Conservation (phyloP, 2,329 filamentous ascomycete genomes). For the Didymosphaeria variabile region DNA sequence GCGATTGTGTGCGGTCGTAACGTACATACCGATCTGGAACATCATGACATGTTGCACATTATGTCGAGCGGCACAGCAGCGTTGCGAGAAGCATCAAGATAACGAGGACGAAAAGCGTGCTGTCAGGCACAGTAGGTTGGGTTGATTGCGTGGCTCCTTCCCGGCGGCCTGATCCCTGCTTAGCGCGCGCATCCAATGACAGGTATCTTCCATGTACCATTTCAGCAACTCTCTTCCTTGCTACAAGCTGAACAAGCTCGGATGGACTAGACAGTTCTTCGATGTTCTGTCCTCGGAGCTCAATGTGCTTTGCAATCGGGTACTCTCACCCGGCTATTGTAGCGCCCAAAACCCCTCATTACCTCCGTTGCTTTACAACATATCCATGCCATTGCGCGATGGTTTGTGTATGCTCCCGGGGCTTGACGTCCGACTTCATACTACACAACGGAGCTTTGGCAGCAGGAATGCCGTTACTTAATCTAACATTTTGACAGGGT, state of each 20-base stretch:
- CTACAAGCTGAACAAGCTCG: background rate
- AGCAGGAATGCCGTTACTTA: too few relatives aligned
- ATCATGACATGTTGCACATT: background rate
- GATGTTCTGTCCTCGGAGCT: too few relatives aligned
- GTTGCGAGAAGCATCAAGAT: background rate
- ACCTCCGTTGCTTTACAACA: too few relatives aligned
- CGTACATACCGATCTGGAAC: background rate
- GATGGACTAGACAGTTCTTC: too few relatives aligned
- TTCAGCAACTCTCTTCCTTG: background rate
- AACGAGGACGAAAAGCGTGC: background rate
- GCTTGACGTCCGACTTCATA: too few relatives aligned
- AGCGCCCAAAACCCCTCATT: too few relatives aligned
- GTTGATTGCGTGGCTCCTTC: background rate
- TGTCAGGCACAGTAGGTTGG: background rate
- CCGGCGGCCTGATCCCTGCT: background rate
- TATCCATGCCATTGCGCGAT: too few relatives aligned
- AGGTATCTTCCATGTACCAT: background rate
- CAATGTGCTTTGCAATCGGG: too few relatives aligned
- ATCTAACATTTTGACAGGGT: too few relatives aligned
- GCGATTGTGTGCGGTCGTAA: background rate
- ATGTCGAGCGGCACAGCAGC: background rate
- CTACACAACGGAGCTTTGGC: too few relatives aligned
- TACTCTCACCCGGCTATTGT: too few relatives aligned
- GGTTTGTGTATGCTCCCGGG: too few relatives aligned
- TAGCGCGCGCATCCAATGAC: background rate